A percentile compares a stretch with the other conserved stretches of the same genome.
These are phyloP conservation scores for Kluyveromyces marxianus DNA, from an alignment of 1,139 yeast species.

Conservation along the genomic window DNA sequence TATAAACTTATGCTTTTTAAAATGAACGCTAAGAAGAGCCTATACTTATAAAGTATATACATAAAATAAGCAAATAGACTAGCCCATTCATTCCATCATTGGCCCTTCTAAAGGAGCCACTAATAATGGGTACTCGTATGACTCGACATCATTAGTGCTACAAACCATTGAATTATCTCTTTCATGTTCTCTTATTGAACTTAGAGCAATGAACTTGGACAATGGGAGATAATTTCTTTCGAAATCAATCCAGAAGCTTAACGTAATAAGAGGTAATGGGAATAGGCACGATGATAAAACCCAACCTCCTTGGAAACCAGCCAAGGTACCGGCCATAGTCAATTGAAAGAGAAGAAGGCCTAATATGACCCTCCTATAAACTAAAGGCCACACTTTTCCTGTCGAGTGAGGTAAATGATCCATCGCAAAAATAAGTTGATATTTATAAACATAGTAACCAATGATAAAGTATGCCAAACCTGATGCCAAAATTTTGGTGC, in stretches of 20 bases:
- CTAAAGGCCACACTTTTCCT: constrained; percentile 82
- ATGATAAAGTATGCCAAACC: constrained; percentile 66
- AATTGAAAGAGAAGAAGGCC: constrained; percentile 74
- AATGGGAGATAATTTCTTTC: constrained; percentile 76
- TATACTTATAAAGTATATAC: constrained; percentile 2
- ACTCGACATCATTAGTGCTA: constrained; percentile 44
- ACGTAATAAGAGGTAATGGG: constrained; percentile 67
- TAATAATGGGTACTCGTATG: constrained; percentile 71
- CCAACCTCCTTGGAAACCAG: constrained; percentile 69
- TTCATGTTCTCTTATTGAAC: constrained; percentile 44
- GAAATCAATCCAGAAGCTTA: constrained; percentile 69
- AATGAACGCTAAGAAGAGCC: constrained; percentile 4
- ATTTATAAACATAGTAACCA: constrained; percentile 75
- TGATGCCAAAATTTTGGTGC: constrained; percentile 65
- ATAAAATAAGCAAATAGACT: background rate
- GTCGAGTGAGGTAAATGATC: constrained; percentile 87
- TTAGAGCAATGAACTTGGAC: constrained; percentile 75
- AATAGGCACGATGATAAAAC: constrained; percentile 59
- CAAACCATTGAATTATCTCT: constrained; percentile 29
- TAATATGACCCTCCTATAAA: constrained; percentile 61
- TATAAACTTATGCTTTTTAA: constrained; percentile 5
- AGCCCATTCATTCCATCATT: constrained; percentile 9
- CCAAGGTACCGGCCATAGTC: constrained; percentile 87
- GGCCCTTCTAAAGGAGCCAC: constrained; percentile 73
- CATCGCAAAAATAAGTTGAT: constrained; percentile 69